Evolutionary conservation across 139 green algal species (phyloP).

Genomic region (Closterium sp.): DNA sequence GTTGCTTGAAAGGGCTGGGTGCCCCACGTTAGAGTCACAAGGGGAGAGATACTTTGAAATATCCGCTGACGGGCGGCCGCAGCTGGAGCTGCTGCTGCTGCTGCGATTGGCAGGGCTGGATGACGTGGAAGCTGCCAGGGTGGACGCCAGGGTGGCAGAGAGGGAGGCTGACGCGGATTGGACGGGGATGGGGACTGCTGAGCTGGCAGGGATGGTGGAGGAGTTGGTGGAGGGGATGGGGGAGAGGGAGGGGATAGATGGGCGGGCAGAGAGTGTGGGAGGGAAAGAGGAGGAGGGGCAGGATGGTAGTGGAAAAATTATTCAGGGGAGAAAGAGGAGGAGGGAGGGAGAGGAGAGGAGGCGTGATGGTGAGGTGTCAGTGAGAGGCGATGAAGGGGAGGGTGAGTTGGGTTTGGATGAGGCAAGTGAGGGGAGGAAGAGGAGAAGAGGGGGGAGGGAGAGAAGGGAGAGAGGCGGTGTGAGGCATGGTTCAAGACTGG

Average conservation of each 20-base stretch:
- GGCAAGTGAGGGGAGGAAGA: background rate
- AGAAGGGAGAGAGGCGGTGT: background rate
- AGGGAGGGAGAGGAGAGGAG: background rate
- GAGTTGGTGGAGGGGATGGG: background rate
- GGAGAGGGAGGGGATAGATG: background rate
- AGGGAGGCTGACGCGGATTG: background rate
- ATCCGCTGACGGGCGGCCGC: background rate
- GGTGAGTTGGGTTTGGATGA: too few relatives aligned
- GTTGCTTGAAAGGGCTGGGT: slow-evolving; percentile 8
- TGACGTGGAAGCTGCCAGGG: background rate
- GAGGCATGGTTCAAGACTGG: too few relatives aligned
- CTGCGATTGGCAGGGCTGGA: background rate
- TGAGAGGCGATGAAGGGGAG: background rate
- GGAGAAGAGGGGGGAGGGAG: background rate
- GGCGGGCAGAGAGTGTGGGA: too few relatives aligned
- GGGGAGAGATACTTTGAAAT: slow-evolving; percentile 22
- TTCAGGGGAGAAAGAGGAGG: background rate
- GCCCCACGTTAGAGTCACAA: background rate
- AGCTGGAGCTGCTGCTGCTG: slow-evolving; percentile 29
- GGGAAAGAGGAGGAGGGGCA: background rate
- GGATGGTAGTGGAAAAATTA: background rate
- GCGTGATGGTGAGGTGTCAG: background rate
- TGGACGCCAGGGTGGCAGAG: background rate
- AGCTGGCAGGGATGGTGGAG: background rate
- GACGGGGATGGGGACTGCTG: background rate